Evolutionary conservation across 2,329 filamentous ascomycete species (phyloP).

Genomic region (Penicillium sp.): DNA sequence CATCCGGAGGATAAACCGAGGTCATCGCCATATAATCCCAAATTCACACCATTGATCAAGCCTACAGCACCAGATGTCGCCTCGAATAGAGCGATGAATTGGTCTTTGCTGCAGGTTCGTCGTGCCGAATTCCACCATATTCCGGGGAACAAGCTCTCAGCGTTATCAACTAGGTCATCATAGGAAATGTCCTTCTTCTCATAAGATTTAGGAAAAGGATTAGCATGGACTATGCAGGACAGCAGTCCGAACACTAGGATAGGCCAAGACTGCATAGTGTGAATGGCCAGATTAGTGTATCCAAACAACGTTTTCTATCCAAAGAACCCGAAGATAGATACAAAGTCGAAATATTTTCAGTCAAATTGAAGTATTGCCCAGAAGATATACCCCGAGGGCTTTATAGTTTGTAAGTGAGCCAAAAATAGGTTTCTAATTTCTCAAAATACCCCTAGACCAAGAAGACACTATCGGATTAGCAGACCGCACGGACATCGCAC

Average conservation of each 20-base stretch:
- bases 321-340: neutral
- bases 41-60: neutral
- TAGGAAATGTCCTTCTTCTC: neutral
- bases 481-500: no score
- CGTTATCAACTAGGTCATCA: neutral
- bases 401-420: no score
- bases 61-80: neutral
- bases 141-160: neutral
- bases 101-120: neutral
- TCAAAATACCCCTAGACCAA: no score
- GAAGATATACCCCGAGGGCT: no score
- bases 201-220: neutral
- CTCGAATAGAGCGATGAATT: neutral
- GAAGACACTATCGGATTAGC: no score
- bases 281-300: no score
- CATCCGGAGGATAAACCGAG: neutral
- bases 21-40: neutral
- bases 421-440: no score
- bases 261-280: neutral
- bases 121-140: neutral
- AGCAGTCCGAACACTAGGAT: neutral
- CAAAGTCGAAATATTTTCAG: no score
- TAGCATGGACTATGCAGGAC: neutral
- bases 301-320: no score
- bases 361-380: no score